Percentiles rank a stretch among this genome's conserved stretches.
Evolutionary conservation across 805 yeast genomes (phyloP).

Genomic region (Pichia deserticola): DNA sequence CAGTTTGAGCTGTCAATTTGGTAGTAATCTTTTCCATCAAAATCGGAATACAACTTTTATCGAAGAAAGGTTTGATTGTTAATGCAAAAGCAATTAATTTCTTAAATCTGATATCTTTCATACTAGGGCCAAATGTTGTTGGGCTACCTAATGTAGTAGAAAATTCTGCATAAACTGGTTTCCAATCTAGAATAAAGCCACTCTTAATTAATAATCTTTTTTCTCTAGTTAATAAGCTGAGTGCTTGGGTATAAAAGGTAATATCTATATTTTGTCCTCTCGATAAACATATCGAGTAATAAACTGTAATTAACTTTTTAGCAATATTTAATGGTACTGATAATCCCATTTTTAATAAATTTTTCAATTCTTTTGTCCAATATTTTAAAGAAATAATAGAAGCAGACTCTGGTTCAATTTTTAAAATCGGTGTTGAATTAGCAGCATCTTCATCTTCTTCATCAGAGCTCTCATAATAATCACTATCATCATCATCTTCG

Average conservation of each 20-base stretch:
- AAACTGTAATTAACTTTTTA: slow-evolving; percentile 56
- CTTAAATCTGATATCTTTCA: slow-evolving; percentile 43
- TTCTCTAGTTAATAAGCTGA: slow-evolving; percentile 50
- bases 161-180: slow-evolving; percentile 33
- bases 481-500: slow-evolving; percentile 32
- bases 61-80: slow-evolving; percentile 49
- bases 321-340: slow-evolving; percentile 66
- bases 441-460: slow-evolving; percentile 35
- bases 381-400: slow-evolving; percentile 68
- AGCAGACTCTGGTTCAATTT: slow-evolving; percentile 57
- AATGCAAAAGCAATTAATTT: slow-evolving; percentile 46
- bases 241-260: slow-evolving; percentile 53
- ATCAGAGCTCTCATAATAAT: slow-evolving; percentile 24
- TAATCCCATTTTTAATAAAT: slow-evolving; percentile 71
- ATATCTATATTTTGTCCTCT: slow-evolving; percentile 64
- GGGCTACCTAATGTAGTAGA: slow-evolving; percentile 37
- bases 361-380: slow-evolving; percentile 81
- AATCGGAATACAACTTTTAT: slow-evolving; percentile 37
- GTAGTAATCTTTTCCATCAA: slow-evolving; percentile 46
- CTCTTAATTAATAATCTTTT: slow-evolving; percentile 30
- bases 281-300: slow-evolving; percentile 61
- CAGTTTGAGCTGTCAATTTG: slow-evolving; percentile 47
- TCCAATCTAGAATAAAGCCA: slow-evolving; percentile 47
- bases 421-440: slow-evolving; percentile 45
- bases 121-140: slow-evolving; percentile 39